Percentiles rank a stretch among this genome's conserved stretches.
phyloP scores from a whole-genome alignment of 352 stramenopile genomes.

The Pythium folliculosum region DNA sequence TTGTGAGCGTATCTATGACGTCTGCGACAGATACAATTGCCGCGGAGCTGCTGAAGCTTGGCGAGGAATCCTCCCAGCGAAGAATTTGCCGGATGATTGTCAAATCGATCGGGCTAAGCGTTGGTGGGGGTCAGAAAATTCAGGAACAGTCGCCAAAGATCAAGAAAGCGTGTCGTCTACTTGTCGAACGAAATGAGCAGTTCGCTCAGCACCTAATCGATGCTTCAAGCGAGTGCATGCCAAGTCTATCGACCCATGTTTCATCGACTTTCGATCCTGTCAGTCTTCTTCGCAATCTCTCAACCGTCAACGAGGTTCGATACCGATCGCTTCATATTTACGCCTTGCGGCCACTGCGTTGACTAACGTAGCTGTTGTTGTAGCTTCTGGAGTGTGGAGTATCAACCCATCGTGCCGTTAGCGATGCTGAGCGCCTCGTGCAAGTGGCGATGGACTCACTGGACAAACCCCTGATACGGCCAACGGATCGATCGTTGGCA shows the following conservation, averaged over 20 bases:
- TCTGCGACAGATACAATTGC: neutral
- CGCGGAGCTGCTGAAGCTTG: conserved; percentile 1
- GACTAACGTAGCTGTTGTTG: neutral
- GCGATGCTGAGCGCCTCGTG: neutral
- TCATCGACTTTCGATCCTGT: neutral
- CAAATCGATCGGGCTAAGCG: conserved; percentile 2
- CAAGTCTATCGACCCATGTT: neutral
- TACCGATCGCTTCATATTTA: neutral
- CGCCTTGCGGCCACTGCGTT: neutral
- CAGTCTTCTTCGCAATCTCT: neutral
- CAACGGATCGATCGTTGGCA: conserved; percentile 29
- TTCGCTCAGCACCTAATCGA: neutral
- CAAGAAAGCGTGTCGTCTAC: conserved; percentile 8
- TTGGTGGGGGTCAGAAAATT: neutral
- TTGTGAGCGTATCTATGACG: neutral
- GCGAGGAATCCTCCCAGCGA: neutral
- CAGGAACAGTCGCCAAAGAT: conserved; percentile 9
- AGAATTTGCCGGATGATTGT: conserved; percentile 6
- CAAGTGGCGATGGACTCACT: neutral
- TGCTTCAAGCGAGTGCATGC: neutral
- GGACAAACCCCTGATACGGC: neutral
- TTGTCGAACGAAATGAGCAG: neutral
- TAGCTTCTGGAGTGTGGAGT: conserved; percentile 18
- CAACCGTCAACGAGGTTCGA: conserved; percentile 14
- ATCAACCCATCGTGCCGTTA: neutral